These are phyloP conservation scores for Backusella tuberculispora DNA, from an alignment of 192 early-diverging fungal genomes.

Conservation along the genomic window DNA sequence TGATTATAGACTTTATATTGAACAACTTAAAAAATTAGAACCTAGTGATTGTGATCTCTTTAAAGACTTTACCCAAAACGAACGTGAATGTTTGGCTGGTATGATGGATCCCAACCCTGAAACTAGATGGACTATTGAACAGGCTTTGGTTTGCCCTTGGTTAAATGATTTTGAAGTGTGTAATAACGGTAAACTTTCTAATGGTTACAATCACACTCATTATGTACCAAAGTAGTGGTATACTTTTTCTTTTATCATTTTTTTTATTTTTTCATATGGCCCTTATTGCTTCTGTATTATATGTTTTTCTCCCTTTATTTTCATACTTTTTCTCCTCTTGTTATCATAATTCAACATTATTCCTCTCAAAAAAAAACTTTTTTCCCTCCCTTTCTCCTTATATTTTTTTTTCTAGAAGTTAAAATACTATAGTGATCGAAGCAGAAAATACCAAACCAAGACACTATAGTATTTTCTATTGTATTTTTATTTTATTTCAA, in stretches of 20 bases:
- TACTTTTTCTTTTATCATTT: neutral
- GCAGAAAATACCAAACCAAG: neutral
- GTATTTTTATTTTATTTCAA: neutral
- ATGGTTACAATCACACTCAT: slow-evolving; percentile 38
- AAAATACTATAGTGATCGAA: neutral
- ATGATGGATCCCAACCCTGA: slow-evolving; percentile 49
- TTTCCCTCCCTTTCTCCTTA: slow-evolving; percentile 3
- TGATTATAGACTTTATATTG: slow-evolving; percentile 22
- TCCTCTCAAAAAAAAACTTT: neutral
- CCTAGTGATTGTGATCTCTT: slow-evolving; percentile 23
- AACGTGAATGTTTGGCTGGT: slow-evolving; percentile 36
- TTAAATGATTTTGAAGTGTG: slow-evolving; percentile 48
- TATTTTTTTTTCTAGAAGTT: neutral
- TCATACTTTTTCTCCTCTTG: neutral
- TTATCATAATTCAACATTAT: slow-evolving; percentile 11
- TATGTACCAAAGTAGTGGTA: slow-evolving; percentile 7
- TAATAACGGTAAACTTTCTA: slow-evolving; percentile 38
- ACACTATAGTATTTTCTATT: neutral
- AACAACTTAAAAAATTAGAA: slow-evolving; percentile 28
- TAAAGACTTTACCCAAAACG: slow-evolving; percentile 23
- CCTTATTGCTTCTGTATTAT: neutral
- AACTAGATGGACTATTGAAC: slow-evolving; percentile 49
- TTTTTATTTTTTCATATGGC: neutral
- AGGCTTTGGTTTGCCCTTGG: slow-evolving; percentile 46
- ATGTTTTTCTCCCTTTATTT: neutral